Conservation (phyloP, 345 rosid species). For the Pugionium cornutum region DNA sequence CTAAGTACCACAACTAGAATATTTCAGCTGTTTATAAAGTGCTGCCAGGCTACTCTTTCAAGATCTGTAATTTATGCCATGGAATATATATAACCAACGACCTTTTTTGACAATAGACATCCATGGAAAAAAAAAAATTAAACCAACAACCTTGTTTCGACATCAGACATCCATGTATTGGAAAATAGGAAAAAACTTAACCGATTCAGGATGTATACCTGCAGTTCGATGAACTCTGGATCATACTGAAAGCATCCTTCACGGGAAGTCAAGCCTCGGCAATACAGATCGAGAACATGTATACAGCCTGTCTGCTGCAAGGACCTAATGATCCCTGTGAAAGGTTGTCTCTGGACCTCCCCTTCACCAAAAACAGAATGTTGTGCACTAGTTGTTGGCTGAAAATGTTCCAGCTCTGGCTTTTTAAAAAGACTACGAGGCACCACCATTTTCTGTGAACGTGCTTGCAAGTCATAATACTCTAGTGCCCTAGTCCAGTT, state of each 20-base stretch:
- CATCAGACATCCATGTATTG: slow-evolving; percentile 3
- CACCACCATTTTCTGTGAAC: slow-evolving; percentile 54
- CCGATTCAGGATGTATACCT: slow-evolving; percentile 51
- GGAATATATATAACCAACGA: slow-evolving; percentile 16
- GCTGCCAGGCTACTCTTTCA: slow-evolving; percentile 18
- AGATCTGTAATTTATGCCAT: slow-evolving; percentile 18
- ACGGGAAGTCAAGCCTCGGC: slow-evolving; percentile 77
- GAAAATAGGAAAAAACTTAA: slow-evolving; percentile 1
- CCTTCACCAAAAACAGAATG: slow-evolving; percentile 48
- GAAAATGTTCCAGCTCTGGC: slow-evolving; percentile 38
- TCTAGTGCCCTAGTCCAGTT: slow-evolving; percentile 96
- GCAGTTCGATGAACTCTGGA: slow-evolving; percentile 78
- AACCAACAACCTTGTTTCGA: slow-evolving; percentile 22
- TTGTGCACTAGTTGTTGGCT: slow-evolving; percentile 36
- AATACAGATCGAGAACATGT: slow-evolving; percentile 84
- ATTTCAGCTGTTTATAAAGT: slow-evolving; percentile 1
- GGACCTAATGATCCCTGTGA: slow-evolving; percentile 84
- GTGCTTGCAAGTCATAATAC: slow-evolving; percentile 87
- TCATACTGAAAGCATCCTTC: slow-evolving; percentile 72
- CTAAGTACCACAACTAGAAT: slow-evolving; percentile 26
- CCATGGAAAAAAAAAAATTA: neutral
- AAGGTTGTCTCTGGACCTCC: slow-evolving; percentile 61
- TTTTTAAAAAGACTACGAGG: slow-evolving; percentile 43
- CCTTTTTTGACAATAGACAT: slow-evolving; percentile 5
- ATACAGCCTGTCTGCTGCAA: slow-evolving; percentile 92